Conservation (phyloP, 2,329 filamentous ascomycete species). For the Aspergillus tanneri region DNA sequence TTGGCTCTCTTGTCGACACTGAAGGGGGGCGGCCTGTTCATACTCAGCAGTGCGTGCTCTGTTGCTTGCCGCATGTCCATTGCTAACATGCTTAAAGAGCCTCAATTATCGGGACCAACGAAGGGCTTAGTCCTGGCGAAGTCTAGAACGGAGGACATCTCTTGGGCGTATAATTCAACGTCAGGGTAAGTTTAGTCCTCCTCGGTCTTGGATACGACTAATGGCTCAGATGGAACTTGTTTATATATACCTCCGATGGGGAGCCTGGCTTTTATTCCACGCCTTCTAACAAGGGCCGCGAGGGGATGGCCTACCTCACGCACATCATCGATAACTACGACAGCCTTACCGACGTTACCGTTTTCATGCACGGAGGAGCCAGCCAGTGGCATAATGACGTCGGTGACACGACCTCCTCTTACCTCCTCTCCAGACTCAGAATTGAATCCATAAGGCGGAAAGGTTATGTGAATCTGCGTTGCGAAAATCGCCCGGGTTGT, state of each 20-base stretch:
- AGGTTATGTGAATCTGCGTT: conserved; percentile 40
- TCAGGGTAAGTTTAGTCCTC: conserved; percentile 4
- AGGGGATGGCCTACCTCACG: conserved; percentile 61
- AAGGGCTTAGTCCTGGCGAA: conserved; percentile 10
- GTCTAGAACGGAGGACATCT: conserved; percentile 5
- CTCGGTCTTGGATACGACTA: background rate
- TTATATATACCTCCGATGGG: conserved; percentile 22
- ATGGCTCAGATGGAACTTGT: conserved; percentile 13
- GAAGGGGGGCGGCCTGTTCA: background rate
- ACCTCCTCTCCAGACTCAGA: conserved; percentile 25
- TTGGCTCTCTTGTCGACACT: background rate
- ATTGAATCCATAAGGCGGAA: conserved; percentile 28
- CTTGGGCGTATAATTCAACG: conserved; percentile 7
- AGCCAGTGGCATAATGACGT: conserved; percentile 31
- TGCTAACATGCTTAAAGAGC: background rate
- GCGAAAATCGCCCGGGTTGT: conserved; percentile 35
- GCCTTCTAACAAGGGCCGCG: conserved; percentile 51
- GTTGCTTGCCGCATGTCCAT: background rate
- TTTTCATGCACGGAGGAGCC: conserved; percentile 54
- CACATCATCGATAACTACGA: conserved; percentile 63
- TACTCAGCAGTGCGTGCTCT: background rate
- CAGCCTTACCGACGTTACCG: conserved; percentile 54
- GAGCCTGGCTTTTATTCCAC: conserved; percentile 14
- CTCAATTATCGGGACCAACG: too few species aligned
- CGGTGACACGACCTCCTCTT: conserved; percentile 20